Percentiles rank a stretch among this genome's conserved stretches.
Evolutionary conservation across 257 asterid genomes (phyloP).

Genomic region (Solanum chiquidenum): DNA sequence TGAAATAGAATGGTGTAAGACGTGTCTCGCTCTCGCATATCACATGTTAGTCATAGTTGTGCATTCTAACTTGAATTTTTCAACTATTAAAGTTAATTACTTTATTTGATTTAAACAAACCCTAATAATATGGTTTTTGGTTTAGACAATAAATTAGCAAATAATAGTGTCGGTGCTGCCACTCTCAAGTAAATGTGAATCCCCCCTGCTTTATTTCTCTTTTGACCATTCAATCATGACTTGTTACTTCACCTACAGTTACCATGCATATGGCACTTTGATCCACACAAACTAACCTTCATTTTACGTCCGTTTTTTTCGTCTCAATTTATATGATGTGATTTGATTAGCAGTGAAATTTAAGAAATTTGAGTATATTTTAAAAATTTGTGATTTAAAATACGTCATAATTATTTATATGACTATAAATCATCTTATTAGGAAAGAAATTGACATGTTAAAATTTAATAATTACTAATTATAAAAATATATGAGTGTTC

Average conservation of each 20-base stretch:
- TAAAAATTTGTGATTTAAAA: too few species aligned
- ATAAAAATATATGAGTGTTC: not conserved
- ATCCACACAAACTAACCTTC: not conserved
- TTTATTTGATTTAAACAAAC: too few species aligned
- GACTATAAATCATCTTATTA: too few species aligned
- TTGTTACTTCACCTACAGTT: not conserved
- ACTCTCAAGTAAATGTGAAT: not conserved
- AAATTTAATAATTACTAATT: not conserved
- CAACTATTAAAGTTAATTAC: not conserved
- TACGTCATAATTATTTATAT: too few species aligned
- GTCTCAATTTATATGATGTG: too few species aligned
- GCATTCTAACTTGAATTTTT: too few species aligned
- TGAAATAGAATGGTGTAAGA: not conserved
- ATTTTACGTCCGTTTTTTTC: rapidly evolving
- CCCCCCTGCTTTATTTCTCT: not conserved
- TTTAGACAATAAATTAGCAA: not conserved
- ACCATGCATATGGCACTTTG: not conserved
- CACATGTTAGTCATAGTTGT: not conserved
- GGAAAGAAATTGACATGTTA: too few species aligned
- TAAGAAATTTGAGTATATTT: not conserved
- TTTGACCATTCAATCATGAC: not conserved
- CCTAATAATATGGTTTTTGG: not conserved
- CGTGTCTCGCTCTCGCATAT: not conserved
- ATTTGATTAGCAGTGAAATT: rapidly evolving
- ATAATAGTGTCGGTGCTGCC: not conserved